Conservation (phyloP, 192 early-diverging fungal species). For the Glomus cerebriforme region DNA sequence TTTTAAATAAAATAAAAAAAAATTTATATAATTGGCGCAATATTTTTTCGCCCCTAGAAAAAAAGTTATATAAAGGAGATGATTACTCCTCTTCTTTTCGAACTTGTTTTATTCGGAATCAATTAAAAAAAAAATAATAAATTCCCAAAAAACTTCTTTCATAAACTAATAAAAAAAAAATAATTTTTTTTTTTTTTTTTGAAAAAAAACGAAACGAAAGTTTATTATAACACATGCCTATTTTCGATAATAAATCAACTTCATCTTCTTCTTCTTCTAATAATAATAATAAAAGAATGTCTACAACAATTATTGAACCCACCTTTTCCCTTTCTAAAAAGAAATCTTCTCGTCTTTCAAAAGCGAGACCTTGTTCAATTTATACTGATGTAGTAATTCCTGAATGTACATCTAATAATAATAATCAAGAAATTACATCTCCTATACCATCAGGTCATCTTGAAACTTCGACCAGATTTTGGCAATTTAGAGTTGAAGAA, state of each 20-base stretch:
- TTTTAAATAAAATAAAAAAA: no score
- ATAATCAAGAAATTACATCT: background rate
- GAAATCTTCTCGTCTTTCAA: background rate
- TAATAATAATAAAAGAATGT: background rate
- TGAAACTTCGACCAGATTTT: constrained; percentile 1
- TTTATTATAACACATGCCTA: no score
- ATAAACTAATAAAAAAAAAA: no score
- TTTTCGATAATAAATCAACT: no score
- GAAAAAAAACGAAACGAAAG: no score
- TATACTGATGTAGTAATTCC: background rate
- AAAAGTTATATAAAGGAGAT: background rate
- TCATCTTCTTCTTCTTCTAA: background rate
- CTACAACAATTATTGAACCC: background rate
- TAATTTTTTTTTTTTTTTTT: no score
- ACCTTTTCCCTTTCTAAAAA: background rate
- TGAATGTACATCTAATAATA: background rate
- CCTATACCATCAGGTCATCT: constrained; percentile 19
- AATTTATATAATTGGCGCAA: no score
- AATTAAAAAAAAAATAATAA: background rate
- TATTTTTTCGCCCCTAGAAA: background rate
- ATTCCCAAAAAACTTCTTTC: background rate
- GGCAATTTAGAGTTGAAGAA: constrained; percentile 26
- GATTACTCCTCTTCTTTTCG: background rate
- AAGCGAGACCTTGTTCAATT: background rate
- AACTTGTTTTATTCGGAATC: background rate